Conservation (phyloP, 345 rosid species). For the Citrus sinensis region DNA sequence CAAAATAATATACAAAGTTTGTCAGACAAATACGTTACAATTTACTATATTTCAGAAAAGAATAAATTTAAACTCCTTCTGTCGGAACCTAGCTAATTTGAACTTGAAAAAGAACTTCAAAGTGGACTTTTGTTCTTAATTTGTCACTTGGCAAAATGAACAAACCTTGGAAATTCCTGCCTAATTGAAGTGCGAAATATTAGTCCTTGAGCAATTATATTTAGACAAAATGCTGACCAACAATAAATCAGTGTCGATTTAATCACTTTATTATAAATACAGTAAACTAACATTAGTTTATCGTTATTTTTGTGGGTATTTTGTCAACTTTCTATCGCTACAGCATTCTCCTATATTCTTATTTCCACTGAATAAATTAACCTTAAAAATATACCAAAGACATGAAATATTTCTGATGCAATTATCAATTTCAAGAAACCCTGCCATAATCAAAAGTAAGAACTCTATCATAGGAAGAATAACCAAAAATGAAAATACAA, state of each 20-base stretch:
- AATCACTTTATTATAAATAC: neutral
- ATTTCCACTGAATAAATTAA: too few species aligned
- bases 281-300: neutral
- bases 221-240: too few species aligned
- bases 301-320: too few species aligned
- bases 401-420: neutral
- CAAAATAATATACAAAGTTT: neutral
- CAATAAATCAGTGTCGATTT: too few species aligned
- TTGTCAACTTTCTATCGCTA: too few species aligned
- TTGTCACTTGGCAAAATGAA: conserved; percentile 20
- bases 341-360: too few species aligned
- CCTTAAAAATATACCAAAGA: too few species aligned
- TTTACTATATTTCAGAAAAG: neutral
- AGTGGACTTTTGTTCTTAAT: conserved; percentile 25
- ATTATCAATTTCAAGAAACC: neutral
- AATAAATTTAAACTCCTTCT: neutral
- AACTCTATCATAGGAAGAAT: too few species aligned
- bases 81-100: conserved; percentile 8
- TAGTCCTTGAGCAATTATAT: neutral
- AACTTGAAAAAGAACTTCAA: conserved; percentile 17
- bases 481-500: too few species aligned
- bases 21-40: neutral
- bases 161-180: conserved; percentile 6
- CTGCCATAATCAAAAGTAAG: neutral
- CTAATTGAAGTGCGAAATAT: neutral